Evolutionary conservation across 306 rosid genomes (phyloP).

Genomic region (Mimosa pudica): DNA sequence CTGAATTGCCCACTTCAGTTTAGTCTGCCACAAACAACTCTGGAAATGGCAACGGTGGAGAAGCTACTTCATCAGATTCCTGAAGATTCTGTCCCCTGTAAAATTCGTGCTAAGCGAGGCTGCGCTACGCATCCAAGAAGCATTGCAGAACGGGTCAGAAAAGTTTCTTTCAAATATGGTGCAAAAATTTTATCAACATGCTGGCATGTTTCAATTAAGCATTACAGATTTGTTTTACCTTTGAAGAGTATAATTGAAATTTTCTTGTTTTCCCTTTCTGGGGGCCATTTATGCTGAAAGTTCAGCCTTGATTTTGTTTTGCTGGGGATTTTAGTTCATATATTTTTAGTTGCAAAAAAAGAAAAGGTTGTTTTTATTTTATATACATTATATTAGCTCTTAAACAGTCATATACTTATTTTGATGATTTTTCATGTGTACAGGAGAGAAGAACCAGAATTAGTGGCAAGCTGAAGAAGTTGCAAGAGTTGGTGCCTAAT

Average conservation of each 20-base stretch:
- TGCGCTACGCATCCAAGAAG: conserved; percentile 99
- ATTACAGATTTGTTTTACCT: neutral
- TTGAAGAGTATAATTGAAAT: neutral
- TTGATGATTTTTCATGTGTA: neutral
- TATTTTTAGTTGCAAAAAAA: no score
- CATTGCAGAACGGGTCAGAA: conserved; percentile 90
- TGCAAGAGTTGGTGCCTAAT: conserved; percentile 75
- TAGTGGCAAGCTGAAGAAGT: conserved; percentile 71
- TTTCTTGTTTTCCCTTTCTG: neutral
- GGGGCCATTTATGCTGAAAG: neutral
- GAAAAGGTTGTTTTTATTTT: neutral
- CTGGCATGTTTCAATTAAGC: conserved; percentile 1
- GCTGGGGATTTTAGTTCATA: neutral
- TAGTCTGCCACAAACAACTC: conserved; percentile 80
- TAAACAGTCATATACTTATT: neutral
- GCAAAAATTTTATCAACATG: neutral
- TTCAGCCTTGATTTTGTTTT: no score
- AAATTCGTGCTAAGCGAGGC: conserved; percentile 98
- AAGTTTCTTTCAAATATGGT: conserved; percentile 14
- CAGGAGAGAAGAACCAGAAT: conserved; percentile 80
- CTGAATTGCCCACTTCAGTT: conserved; percentile 52
- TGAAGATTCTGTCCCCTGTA: conserved; percentile 90
- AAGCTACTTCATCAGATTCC: conserved; percentile 83
- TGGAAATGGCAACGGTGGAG: conserved; percentile 82
- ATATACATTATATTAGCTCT: neutral